These are phyloP conservation scores for Plasmodium adleri DNA, from an alignment of 169 alveolate genomes.

Conservation along the genomic window DNA sequence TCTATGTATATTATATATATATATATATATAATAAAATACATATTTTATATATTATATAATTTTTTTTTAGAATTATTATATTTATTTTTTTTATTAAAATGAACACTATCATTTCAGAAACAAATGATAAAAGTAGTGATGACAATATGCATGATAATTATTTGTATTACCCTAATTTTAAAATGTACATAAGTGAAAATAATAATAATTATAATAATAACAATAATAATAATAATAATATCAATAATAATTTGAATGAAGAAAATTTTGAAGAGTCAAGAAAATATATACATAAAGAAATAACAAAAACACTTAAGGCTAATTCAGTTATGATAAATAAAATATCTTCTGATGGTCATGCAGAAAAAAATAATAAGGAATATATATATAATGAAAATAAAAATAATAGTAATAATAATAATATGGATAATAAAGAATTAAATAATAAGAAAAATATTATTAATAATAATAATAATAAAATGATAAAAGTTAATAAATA, in stretches of 20 bases:
- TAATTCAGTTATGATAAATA: constrained; percentile 36
- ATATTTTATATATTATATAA: too few species aligned
- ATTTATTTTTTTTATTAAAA: constrained; percentile 16
- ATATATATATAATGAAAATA: neutral
- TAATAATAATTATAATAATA: constrained; percentile 27
- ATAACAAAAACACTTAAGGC: constrained; percentile 70
- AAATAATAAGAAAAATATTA: too few species aligned
- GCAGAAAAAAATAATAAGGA: neutral
- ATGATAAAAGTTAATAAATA: too few species aligned
- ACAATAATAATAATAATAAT: too few species aligned
- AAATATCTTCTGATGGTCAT: constrained; percentile 11
- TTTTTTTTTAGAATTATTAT: too few species aligned
- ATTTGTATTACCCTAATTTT: constrained; percentile 64
- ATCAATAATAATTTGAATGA: too few species aligned
- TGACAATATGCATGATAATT: constrained; percentile 56
- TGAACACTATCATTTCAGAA: constrained; percentile 27
- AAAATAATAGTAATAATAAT: too few species aligned
- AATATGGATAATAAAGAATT: too few species aligned
- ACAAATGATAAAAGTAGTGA: constrained; percentile 17
- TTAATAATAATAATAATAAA: too few species aligned
- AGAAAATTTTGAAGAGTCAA: constrained; percentile 67
- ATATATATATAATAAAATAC: too few species aligned
- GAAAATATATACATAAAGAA: constrained; percentile 73
- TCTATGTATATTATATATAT: too few species aligned
- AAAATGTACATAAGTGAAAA: constrained; percentile 35